A percentile compares a stretch with the other conserved stretches of the same genome.
These are phyloP conservation scores for Geranium brycei DNA, from an alignment of 345 rosid species.

Conservation along the genomic window DNA sequence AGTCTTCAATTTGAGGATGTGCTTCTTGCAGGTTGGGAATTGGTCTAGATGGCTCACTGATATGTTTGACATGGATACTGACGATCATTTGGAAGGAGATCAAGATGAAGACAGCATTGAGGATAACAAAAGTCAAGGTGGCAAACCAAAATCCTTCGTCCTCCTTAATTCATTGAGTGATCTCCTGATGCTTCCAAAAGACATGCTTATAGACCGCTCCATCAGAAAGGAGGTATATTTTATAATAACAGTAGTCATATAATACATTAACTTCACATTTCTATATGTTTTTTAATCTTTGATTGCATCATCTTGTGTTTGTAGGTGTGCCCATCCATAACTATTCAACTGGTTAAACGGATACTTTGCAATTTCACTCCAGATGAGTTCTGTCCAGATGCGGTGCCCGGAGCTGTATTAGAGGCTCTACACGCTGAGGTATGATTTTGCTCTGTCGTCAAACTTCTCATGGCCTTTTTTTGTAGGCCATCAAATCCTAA, in stretches of 20 bases:
- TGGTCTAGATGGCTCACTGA: slow-evolving; percentile 85
- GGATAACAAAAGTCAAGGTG: slow-evolving; percentile 20
- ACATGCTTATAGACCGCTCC: slow-evolving; percentile 66
- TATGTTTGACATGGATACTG: slow-evolving; percentile 51
- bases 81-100: slow-evolving; percentile 31
- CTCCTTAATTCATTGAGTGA: slow-evolving; percentile 73
- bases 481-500: too few relatives aligned
- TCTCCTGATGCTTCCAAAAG: slow-evolving; percentile 98
- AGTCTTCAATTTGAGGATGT: too few relatives aligned
- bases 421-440: slow-evolving; percentile 92
- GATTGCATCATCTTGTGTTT: slow-evolving; percentile 4
- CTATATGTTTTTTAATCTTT: too few relatives aligned
- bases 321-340: slow-evolving; percentile 74
- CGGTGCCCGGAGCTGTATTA: slow-evolving; percentile 78
- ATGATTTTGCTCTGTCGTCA: background rate
- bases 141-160: slow-evolving; percentile 34
- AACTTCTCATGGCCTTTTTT: too few relatives aligned
- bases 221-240: slow-evolving; percentile 60
- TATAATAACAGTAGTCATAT: background rate
- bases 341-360: slow-evolving; percentile 59
- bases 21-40: slow-evolving; percentile 55
- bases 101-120: slow-evolving; percentile 7
- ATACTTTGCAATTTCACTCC: slow-evolving; percentile 94
- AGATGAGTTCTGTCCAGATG: slow-evolving; percentile 91
- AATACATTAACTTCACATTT: background rate